These are phyloP conservation scores for Calycina marina DNA, from an alignment of 2,329 filamentous ascomycete genomes.

Conservation along the genomic window DNA sequence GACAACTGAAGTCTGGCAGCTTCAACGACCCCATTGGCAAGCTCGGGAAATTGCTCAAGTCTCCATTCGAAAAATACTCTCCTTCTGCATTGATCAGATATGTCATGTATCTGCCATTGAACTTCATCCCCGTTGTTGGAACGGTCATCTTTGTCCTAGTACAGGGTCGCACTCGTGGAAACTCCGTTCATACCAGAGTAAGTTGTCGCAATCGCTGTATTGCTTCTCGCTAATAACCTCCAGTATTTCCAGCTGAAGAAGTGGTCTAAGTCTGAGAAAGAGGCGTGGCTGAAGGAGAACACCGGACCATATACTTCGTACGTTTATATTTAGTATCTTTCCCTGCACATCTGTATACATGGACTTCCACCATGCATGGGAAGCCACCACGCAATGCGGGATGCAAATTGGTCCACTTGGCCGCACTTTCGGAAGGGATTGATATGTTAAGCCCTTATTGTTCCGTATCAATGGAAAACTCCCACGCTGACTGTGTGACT, in stretches of 20 bases:
- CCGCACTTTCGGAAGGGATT: no score
- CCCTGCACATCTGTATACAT: neutral
- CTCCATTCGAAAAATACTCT: slow-evolving; percentile 40
- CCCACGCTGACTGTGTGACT: no score
- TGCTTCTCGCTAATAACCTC: slow-evolving; percentile 1
- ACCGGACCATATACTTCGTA: slow-evolving; percentile 70
- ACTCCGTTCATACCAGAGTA: slow-evolving; percentile 37
- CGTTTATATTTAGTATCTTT: slow-evolving; percentile 22
- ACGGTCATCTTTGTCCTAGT: slow-evolving; percentile 67
- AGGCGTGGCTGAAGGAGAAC: slow-evolving; percentile 55
- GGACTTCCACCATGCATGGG: neutral
- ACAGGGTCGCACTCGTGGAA: slow-evolving; percentile 38
- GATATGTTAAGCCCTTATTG: no score
- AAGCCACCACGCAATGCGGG: neutral
- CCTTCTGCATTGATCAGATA: slow-evolving; percentile 49
- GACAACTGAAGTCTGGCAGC: slow-evolving; percentile 51
- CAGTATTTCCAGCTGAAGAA: slow-evolving; percentile 87
- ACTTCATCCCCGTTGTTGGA: slow-evolving; percentile 83
- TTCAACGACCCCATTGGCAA: slow-evolving; percentile 35
- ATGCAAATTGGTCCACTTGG: neutral
- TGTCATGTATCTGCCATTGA: slow-evolving; percentile 69
- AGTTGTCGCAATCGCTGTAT: slow-evolving; percentile 12
- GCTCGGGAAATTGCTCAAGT: slow-evolving; percentile 42
- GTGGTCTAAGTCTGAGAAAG: slow-evolving; percentile 52
- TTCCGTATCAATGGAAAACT: no score